These are phyloP conservation scores for Lepidium africanum DNA, from an alignment of 345 rosid genomes.

Conservation along the genomic window DNA sequence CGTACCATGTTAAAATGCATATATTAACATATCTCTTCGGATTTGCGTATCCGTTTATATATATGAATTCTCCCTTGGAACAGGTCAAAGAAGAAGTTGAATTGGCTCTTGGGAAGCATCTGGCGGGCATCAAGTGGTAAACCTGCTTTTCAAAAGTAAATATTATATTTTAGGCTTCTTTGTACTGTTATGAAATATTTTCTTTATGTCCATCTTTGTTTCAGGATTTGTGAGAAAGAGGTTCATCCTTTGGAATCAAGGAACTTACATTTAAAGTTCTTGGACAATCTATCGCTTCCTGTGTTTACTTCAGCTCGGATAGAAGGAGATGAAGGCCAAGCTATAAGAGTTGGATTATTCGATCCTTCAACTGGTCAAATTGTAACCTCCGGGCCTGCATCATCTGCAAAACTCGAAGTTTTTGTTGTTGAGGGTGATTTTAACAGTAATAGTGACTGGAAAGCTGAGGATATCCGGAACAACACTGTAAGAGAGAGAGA, in stretches of 20 bases:
- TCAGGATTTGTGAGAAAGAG: constrained; percentile 69
- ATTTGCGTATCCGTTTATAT: background rate
- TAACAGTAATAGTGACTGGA: constrained; percentile 69
- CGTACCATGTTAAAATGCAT: constrained; percentile 2
- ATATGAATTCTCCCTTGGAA: constrained; percentile 3
- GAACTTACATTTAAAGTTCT: constrained; percentile 64
- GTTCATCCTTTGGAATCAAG: constrained; percentile 44
- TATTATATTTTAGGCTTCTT: background rate
- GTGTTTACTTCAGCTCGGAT: constrained; percentile 91
- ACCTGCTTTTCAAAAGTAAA: background rate
- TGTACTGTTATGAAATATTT: background rate
- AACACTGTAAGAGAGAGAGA: constrained; percentile 91
- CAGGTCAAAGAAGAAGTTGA: constrained; percentile 99
- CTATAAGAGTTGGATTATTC: constrained; percentile 59
- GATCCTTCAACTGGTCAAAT: constrained; percentile 57
- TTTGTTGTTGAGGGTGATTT: constrained; percentile 94
- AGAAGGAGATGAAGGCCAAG: constrained; percentile 70
- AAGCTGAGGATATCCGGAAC: constrained; percentile 66
- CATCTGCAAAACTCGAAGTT: constrained; percentile 74
- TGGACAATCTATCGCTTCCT: constrained; percentile 67
- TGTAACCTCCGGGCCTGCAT: constrained; percentile 53
- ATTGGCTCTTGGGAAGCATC: constrained; percentile 65
- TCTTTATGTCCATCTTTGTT: constrained; percentile 12
- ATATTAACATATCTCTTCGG: background rate
- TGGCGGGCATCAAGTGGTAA: constrained; percentile 61